Percentiles rank a stretch among this genome's conserved stretches.
Evolutionary conservation across 352 stramenopile genomes (phyloP).

Genomic region (Phytophthora sp.): DNA sequence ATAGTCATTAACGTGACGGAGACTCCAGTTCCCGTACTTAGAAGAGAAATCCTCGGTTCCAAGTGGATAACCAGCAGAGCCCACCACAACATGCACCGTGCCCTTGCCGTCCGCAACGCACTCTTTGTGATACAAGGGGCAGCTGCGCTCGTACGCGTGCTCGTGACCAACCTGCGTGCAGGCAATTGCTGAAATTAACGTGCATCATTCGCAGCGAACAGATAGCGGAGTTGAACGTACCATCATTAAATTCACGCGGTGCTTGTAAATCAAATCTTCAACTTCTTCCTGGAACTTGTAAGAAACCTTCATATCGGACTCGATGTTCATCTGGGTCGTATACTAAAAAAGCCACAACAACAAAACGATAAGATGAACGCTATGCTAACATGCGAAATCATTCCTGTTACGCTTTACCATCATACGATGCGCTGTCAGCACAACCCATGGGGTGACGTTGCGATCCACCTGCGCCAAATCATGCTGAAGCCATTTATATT

Average conservation of each 20-base stretch:
- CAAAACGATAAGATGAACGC: neutral
- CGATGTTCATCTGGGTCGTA: constrained; percentile 58
- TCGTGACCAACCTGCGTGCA: constrained; percentile 80
- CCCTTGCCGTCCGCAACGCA: constrained; percentile 61
- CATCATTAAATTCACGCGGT: constrained; percentile 91
- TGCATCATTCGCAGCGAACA: neutral
- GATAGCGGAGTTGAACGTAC: constrained; percentile 29
- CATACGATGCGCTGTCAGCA: constrained; percentile 91
- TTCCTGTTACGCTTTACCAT: constrained; percentile 54
- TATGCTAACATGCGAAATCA: neutral
- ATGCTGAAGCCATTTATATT: constrained; percentile 87
- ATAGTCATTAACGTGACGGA: constrained; percentile 70
- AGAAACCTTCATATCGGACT: constrained; percentile 67
- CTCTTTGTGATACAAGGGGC: constrained; percentile 69
- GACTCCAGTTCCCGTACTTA: constrained; percentile 70
- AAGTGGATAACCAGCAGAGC: constrained; percentile 74
- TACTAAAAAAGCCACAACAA: constrained; percentile 49
- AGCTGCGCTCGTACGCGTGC: constrained; percentile 91
- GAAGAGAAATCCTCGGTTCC: constrained; percentile 57
- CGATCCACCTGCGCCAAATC: constrained; percentile 86
- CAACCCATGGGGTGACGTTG: constrained; percentile 87
- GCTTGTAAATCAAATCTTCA: constrained; percentile 84
- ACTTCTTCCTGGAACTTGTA: constrained; percentile 86
- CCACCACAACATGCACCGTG: constrained; percentile 80
- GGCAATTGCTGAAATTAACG: constrained; percentile 13